A percentile compares a stretch with the other conserved stretches of the same genome.
Evolutionary conservation across 805 yeast species (phyloP).

Genomic region (Pachysolen tannophilus): DNA sequence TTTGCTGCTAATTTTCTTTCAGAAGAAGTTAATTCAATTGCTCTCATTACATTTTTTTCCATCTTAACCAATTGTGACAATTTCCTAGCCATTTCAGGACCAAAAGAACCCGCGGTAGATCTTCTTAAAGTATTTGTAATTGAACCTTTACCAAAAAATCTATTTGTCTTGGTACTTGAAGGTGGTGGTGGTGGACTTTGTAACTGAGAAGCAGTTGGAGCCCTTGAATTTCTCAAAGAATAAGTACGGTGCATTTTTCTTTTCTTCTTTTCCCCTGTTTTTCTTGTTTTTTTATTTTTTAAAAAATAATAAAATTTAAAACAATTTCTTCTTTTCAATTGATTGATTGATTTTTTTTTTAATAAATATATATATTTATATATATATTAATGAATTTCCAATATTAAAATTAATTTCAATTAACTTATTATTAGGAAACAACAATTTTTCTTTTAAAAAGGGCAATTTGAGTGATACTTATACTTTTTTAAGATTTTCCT

Average conservation of each 20-base stretch:
- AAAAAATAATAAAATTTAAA: neutral
- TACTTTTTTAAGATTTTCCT: too few relatives aligned
- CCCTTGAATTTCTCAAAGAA: constrained; percentile 69
- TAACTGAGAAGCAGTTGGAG: constrained; percentile 76
- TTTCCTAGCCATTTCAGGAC: constrained; percentile 92
- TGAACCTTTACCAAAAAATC: constrained; percentile 70
- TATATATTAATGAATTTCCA: constrained; percentile 1
- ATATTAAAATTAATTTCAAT: neutral
- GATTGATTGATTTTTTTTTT: neutral
- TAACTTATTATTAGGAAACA: neutral
- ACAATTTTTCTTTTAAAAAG: too few relatives aligned
- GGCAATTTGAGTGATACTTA: too few relatives aligned
- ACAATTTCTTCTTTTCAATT: neutral
- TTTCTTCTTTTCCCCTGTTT: too few relatives aligned
- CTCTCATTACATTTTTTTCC: constrained; percentile 93
- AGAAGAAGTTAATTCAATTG: constrained; percentile 84
- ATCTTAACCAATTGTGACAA: constrained; percentile 87
- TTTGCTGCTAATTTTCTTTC: constrained; percentile 96
- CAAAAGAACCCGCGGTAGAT: constrained; percentile 82
- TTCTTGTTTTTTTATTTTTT: constrained; percentile 16
- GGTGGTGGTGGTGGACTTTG: constrained; percentile 79
- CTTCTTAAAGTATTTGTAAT: constrained; percentile 67
- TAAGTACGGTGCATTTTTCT: constrained; percentile 73
- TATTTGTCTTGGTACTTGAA: constrained; percentile 58
- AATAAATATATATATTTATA: neutral